These are phyloP conservation scores for Phytophthora fragariaefolia DNA, from an alignment of 352 stramenopile genomes.

Conservation along the genomic window DNA sequence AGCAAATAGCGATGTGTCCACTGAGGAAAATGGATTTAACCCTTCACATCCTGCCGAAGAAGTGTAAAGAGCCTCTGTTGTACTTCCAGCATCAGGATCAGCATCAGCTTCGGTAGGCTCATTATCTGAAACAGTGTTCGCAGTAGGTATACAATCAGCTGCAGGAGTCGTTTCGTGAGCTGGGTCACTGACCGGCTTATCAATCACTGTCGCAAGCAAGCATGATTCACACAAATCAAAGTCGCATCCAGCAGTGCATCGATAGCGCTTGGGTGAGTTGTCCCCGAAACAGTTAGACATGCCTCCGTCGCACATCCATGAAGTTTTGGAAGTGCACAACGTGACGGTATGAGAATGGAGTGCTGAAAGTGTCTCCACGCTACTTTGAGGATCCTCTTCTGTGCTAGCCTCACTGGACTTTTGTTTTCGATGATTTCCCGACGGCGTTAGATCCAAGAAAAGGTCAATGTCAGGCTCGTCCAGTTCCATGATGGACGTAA, in stretches of 20 bases:
- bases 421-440: slow-evolving; percentile 15
- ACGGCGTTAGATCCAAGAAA: slow-evolving; percentile 57
- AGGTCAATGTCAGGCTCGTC: slow-evolving; percentile 57
- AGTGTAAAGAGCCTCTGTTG: slow-evolving; percentile 1
- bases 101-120: slow-evolving; percentile 1
- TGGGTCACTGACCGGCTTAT: slow-evolving; percentile 21
- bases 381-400: slow-evolving; percentile 12
- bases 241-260: slow-evolving; percentile 70
- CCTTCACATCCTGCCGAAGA: slow-evolving; percentile 8
- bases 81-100: background rate
- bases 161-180: slow-evolving; percentile 13
- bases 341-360: slow-evolving; percentile 64
- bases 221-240: slow-evolving; percentile 81
- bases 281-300: slow-evolving; percentile 61
- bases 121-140: slow-evolving; percentile 6
- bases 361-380: slow-evolving; percentile 41
- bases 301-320: slow-evolving; percentile 81
- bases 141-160: slow-evolving; percentile 4
- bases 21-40: slow-evolving; percentile 40
- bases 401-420: background rate
- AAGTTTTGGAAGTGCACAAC: slow-evolving; percentile 56
- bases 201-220: slow-evolving; percentile 47
- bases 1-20: slow-evolving; percentile 43
- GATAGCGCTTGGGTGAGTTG: slow-evolving; percentile 63
- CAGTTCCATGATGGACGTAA: slow-evolving; percentile 60